phyloP scores from a whole-genome alignment of 257 asterid genomes.

The Voacanga thouarsii region DNA sequence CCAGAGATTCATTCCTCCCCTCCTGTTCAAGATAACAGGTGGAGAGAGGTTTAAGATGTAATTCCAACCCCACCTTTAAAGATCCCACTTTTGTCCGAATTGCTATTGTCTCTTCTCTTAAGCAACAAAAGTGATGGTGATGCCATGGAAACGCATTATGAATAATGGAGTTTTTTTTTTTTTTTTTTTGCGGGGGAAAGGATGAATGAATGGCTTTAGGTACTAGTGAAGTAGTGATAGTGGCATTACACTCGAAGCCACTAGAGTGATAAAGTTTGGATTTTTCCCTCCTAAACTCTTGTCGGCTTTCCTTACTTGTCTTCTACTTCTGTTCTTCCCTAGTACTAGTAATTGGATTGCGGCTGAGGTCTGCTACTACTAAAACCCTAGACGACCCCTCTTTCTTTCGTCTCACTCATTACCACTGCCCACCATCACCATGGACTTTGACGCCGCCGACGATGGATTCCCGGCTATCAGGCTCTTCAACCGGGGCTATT shows the following conservation, averaged over 20 bases:
- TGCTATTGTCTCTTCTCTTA: too few relatives aligned
- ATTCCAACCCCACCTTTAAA: neutral
- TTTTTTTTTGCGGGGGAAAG: too few relatives aligned
- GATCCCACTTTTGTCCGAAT: neutral
- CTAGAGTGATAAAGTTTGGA: neutral
- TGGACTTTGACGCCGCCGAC: constrained; percentile 21
- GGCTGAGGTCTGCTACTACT: neutral
- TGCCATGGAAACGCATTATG: too few relatives aligned
- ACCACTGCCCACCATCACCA: neutral
- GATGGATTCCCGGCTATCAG: constrained; percentile 69
- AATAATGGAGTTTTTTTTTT: too few relatives aligned
- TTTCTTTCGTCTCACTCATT: neutral
- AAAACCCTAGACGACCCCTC: neutral
- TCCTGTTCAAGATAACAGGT: neutral
- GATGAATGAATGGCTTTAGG: too few relatives aligned
- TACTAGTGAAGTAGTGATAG: too few relatives aligned
- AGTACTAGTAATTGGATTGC: too few relatives aligned
- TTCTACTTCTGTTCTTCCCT: neutral
- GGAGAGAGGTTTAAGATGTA: neutral
- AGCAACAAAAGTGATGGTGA: neutral
- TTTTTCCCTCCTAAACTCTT: neutral
- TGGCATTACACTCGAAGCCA: too few relatives aligned
- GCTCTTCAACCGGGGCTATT: constrained; percentile 79
- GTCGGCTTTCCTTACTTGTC: neutral
- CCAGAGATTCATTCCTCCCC: too few relatives aligned